Evolutionary conservation across 305 asterid genomes (phyloP).

Genomic region (Fraxinus albicans): DNA sequence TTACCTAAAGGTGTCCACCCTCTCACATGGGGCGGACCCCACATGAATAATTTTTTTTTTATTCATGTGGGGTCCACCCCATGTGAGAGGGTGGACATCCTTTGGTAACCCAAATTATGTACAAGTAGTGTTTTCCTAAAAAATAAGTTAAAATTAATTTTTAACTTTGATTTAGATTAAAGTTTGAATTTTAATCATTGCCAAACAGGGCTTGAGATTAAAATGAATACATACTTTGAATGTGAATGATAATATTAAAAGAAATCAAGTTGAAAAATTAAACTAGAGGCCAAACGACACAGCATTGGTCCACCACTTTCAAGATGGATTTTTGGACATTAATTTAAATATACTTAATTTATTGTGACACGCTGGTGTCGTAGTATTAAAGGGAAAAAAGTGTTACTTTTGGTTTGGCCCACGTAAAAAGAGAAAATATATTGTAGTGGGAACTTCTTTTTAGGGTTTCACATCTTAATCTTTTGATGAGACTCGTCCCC

Average conservation of each 20-base stretch:
- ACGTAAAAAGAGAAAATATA: conserved; percentile 33
- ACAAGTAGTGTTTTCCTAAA: conserved; percentile 59
- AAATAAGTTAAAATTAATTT: not conserved
- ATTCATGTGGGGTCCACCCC: too few relatives aligned
- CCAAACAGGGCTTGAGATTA: too few relatives aligned
- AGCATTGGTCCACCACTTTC: not conserved
- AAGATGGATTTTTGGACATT: not conserved
- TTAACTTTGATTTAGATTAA: too few relatives aligned
- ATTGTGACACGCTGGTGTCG: not conserved
- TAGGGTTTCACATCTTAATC: conserved; percentile 49
- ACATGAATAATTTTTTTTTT: too few relatives aligned
- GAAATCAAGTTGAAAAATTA: not conserved
- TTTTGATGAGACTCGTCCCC: conserved; percentile 55
- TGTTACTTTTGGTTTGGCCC: conserved; percentile 44
- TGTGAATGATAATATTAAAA: not conserved
- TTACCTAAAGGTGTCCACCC: too few relatives aligned
- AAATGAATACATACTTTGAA: not conserved
- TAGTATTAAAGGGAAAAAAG: conserved; percentile 12
- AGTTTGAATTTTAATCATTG: too few relatives aligned
- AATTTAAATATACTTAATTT: not conserved
- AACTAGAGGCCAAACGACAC: not conserved
- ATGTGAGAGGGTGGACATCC: too few relatives aligned
- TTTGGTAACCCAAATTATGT: too few relatives aligned
- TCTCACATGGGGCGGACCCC: too few relatives aligned
- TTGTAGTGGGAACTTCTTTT: conserved; percentile 81